phyloP scores from a whole-genome alignment of 1,139 yeast genomes.

The Blastobotrys petasosporus region DNA sequence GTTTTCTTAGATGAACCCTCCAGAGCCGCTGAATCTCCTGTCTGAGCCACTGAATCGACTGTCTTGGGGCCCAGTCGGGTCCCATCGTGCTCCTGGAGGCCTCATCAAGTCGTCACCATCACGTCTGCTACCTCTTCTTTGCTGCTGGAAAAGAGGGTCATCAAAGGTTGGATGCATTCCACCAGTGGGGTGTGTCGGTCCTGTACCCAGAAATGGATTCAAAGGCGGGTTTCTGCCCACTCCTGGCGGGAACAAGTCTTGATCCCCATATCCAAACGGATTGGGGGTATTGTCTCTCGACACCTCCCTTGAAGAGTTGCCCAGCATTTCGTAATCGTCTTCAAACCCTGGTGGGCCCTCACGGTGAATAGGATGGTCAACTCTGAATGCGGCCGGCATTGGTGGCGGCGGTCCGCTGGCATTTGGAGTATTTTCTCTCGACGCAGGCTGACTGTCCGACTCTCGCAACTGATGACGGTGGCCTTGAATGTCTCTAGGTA shows the following conservation, averaged over 20 bases:
- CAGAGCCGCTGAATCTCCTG: conserved; percentile 11
- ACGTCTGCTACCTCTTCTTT: conserved; percentile 27
- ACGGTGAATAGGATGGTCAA: conserved; percentile 15
- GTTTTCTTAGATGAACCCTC: conserved; percentile 1
- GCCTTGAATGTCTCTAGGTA: neutral
- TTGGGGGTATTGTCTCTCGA: conserved; percentile 8
- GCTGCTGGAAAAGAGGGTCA: conserved; percentile 24
- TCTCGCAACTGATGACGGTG: neutral
- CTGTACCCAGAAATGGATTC: conserved; percentile 23
- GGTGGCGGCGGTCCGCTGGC: neutral
- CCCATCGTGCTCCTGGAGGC: conserved; percentile 39
- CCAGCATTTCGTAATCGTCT: conserved; percentile 46
- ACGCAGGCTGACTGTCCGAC: neutral
- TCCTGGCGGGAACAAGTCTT: conserved; percentile 38
- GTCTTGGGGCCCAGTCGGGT: conserved; percentile 27
- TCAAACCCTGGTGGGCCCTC: conserved; percentile 51
- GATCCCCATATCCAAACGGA: conserved; percentile 29
- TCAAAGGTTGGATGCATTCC: conserved; percentile 38
- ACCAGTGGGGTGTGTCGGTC: conserved; percentile 16
- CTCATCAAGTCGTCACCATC: conserved; percentile 21
- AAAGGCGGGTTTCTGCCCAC: conserved; percentile 33
- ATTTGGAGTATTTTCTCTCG: neutral
- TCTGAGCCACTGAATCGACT: conserved; percentile 15
- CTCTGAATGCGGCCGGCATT: neutral
- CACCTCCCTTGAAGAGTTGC: conserved; percentile 6